phyloP scores from a whole-genome alignment of 805 yeast species.

The Lipomyces spencermartinsiae region DNA sequence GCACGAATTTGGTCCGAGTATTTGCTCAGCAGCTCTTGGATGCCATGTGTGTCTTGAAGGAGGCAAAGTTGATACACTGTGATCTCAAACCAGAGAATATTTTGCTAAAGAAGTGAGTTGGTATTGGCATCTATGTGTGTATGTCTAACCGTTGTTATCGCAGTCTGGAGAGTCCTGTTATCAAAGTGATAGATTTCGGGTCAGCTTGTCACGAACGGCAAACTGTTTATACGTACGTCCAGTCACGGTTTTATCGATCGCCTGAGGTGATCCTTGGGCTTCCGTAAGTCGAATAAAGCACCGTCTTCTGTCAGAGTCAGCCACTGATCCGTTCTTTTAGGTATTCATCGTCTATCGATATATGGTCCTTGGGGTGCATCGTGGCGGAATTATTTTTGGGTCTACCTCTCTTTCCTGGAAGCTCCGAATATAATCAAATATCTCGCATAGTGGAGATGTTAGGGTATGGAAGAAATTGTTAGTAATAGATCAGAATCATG shows the following conservation, averaged over 20 bases:
- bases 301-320: neutral
- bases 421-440: constrained; percentile 90
- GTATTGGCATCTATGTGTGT: neutral
- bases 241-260: constrained; percentile 92
- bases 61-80: constrained; percentile 87
- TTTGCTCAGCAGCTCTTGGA: constrained; percentile 83
- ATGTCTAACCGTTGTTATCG: neutral
- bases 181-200: constrained; percentile 94
- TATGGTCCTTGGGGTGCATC: constrained; percentile 97
- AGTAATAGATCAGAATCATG: neutral
- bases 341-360: constrained; percentile 86
- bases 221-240: constrained; percentile 91
- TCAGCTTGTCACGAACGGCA: constrained; percentile 60
- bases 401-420: constrained; percentile 91
- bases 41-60: constrained; percentile 79
- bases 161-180: constrained; percentile 75
- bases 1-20: constrained; percentile 75
- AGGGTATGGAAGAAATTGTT: constrained; percentile 52
- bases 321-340: constrained; percentile 1
- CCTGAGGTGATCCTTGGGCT: constrained; percentile 94
- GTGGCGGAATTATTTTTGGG: constrained; percentile 90
- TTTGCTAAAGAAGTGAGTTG: constrained; percentile 59
- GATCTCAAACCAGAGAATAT: constrained; percentile 97
- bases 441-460: constrained; percentile 80
- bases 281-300: constrained; percentile 53